Evolutionary conservation across 768 basidiomycete genomes (phyloP).

Genomic region (Podaxis carcinomalis): DNA sequence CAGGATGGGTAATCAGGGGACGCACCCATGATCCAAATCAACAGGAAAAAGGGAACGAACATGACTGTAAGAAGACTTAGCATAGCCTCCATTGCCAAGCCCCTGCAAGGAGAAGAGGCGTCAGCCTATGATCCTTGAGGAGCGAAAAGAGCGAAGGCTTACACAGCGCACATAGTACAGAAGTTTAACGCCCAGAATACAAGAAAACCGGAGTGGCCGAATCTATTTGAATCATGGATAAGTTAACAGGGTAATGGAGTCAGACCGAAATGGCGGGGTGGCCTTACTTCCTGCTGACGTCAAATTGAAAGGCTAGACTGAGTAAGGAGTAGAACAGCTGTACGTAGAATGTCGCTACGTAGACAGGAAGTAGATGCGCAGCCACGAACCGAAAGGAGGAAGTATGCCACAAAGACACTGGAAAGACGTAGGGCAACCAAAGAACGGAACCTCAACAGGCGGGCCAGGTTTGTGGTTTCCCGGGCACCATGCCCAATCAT

Average conservation of each 20-base stretch:
- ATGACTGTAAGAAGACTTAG: constrained; percentile 49
- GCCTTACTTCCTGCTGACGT: constrained; percentile 45
- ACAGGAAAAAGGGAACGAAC: constrained; percentile 57
- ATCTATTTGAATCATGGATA: constrained; percentile 23
- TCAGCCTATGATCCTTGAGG: background rate
- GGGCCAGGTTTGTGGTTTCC: constrained; percentile 24
- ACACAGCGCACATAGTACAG: constrained; percentile 53
- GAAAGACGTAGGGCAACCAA: constrained; percentile 28
- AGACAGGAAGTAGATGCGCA: background rate
- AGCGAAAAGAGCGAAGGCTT: constrained; percentile 18
- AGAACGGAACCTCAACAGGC: constrained; percentile 21
- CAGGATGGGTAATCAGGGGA: background rate
- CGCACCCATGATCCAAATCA: constrained; percentile 61
- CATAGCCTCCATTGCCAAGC: constrained; percentile 57
- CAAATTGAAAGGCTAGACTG: constrained; percentile 55
- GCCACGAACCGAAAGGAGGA: constrained; percentile 31
- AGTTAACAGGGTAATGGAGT: background rate
- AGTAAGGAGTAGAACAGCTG: constrained; percentile 58
- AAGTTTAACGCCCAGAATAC: constrained; percentile 69
- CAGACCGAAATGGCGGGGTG: background rate
- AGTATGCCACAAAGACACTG: constrained; percentile 28
- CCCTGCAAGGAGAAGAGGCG: constrained; percentile 28
- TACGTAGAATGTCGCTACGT: background rate
- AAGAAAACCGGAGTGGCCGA: constrained; percentile 49
- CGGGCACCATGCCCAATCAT: constrained; percentile 27